A percentile compares a stretch with the other conserved stretches of the same genome.
These are phyloP conservation scores for Cutaneotrichosporon cutaneum DNA, from an alignment of 1,284 basidiomycete genomes.

Conservation along the genomic window DNA sequence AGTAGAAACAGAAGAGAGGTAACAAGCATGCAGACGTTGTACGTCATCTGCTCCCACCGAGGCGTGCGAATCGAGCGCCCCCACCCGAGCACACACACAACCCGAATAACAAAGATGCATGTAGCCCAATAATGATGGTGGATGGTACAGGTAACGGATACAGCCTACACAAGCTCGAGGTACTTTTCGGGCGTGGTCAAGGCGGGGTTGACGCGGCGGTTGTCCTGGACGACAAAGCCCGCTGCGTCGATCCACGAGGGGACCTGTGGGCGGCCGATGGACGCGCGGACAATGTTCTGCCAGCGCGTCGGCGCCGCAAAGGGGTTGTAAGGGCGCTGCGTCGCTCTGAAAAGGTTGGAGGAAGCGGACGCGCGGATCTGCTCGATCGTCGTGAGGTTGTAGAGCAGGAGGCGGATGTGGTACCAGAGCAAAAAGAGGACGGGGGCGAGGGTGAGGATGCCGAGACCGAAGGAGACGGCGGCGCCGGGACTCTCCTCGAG, in stretches of 20 bases:
- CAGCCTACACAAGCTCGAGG: conserved; percentile 26
- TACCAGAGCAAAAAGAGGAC: conserved; percentile 74
- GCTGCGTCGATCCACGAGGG: conserved; percentile 51
- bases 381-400: conserved; percentile 89
- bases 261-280: conserved; percentile 48
- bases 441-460: conserved; percentile 72
- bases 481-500: conserved; percentile 67
- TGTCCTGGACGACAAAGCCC: conserved; percentile 37
- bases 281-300: conserved; percentile 45
- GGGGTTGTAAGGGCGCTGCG: conserved; percentile 46
- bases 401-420: conserved; percentile 73
- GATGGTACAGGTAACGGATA: conserved; percentile 1
- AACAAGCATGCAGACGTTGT: too few relatives aligned
- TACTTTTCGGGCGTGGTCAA: conserved; percentile 34
- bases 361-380: conserved; percentile 55
- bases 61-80: too few relatives aligned
- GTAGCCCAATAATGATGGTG: conserved; percentile 1
- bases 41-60: too few relatives aligned
- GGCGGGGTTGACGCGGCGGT: conserved; percentile 46
- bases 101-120: background rate
- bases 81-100: background rate
- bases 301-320: conserved; percentile 39
- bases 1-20: too few relatives aligned
- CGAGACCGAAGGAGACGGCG: conserved; percentile 70
- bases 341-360: conserved; percentile 34